A percentile compares a stretch with the other conserved stretches of the same genome.
These are phyloP conservation scores for Byssoonygena ceratinophila DNA, from an alignment of 2,329 filamentous ascomycete genomes.

Conservation along the genomic window DNA sequence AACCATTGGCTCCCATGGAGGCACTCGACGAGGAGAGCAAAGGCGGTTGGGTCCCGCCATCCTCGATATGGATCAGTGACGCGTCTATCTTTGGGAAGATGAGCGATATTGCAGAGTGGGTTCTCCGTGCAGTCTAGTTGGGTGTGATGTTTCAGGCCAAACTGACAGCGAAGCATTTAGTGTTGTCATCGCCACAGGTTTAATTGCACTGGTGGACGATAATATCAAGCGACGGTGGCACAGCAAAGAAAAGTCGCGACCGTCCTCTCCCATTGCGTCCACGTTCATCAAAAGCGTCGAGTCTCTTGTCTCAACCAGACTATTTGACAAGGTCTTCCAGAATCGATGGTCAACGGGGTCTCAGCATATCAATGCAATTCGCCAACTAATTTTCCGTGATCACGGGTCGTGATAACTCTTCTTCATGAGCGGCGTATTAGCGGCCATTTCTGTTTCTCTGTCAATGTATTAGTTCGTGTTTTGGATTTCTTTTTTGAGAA, in stretches of 20 bases:
- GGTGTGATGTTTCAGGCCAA: not conserved
- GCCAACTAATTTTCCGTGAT: conserved; percentile 13
- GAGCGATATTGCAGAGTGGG: conserved; percentile 81
- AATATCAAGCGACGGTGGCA: conserved; percentile 74
- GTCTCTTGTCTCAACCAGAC: conserved; percentile 50
- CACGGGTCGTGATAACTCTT: conserved; percentile 7
- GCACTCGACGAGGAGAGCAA: conserved; percentile 60
- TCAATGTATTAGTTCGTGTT: conserved; percentile 9
- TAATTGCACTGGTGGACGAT: conserved; percentile 81
- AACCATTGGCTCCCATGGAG: conserved; percentile 61
- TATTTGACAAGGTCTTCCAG: conserved; percentile 56
- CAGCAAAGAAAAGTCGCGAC: conserved; percentile 41
- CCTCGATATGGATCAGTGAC: conserved; percentile 83
- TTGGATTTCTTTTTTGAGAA: not conserved
- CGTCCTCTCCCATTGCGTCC: conserved; percentile 44
- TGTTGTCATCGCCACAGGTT: conserved; percentile 78
- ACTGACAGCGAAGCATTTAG: conserved; percentile 37
- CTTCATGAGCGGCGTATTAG: not conserved
- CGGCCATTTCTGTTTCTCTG: not conserved
- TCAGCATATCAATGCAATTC: conserved; percentile 14
- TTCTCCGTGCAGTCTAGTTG: conserved; percentile 20
- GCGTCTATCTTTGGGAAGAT: conserved; percentile 54
- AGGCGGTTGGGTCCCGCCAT: conserved; percentile 83
- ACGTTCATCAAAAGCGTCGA: conserved; percentile 50
- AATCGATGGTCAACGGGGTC: conserved; percentile 35